Evolutionary conservation across 2,329 filamentous ascomycete species (phyloP).

Genomic region (Blastomyces silverae): DNA sequence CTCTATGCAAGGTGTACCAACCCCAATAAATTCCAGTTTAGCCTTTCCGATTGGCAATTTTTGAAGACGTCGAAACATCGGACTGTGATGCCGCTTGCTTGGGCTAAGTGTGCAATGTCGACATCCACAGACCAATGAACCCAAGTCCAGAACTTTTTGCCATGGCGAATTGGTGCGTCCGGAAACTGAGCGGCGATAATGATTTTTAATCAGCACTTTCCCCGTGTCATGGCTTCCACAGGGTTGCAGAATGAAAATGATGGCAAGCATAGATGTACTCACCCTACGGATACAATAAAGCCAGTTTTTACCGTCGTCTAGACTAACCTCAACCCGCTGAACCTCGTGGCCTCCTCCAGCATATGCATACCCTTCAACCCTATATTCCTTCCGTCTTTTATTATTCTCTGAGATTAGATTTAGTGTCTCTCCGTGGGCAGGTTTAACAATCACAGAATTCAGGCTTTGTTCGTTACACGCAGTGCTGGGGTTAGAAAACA

Average conservation of each 20-base stretch:
- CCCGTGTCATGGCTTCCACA: neutral
- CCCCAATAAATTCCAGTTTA: slow-evolving; percentile 47
- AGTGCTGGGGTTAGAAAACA: slow-evolving; percentile 47
- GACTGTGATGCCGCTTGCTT: slow-evolving; percentile 41
- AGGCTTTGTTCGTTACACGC: slow-evolving; percentile 46
- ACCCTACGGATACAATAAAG: slow-evolving; percentile 44
- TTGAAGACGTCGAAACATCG: slow-evolving; percentile 47
- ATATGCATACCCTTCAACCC: slow-evolving; percentile 46
- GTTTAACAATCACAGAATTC: slow-evolving; percentile 45
- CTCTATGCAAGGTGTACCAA: slow-evolving; percentile 16
- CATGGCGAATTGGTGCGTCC: slow-evolving; percentile 45
- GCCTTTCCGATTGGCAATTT: slow-evolving; percentile 45
- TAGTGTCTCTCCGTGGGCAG: slow-evolving; percentile 44
- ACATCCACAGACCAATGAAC: slow-evolving; percentile 49
- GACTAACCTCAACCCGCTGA: slow-evolving; percentile 45
- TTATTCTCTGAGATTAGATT: slow-evolving; percentile 31
- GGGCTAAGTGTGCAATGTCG: slow-evolving; percentile 40
- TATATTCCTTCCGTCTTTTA: slow-evolving; percentile 37
- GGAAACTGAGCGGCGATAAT: slow-evolving; percentile 34
- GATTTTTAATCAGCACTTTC: slow-evolving; percentile 16
- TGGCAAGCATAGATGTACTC: slow-evolving; percentile 18
- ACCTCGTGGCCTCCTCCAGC: slow-evolving; percentile 47
- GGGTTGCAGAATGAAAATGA: neutral
- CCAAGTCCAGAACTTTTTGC: slow-evolving; percentile 52
- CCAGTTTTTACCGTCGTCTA: slow-evolving; percentile 46